A percentile compares a stretch with the other conserved stretches of the same genome.
These are phyloP conservation scores for Pseudogymnoascus sp. DNA, from an alignment of 2,329 filamentous ascomycete genomes.

Conservation along the genomic window DNA sequence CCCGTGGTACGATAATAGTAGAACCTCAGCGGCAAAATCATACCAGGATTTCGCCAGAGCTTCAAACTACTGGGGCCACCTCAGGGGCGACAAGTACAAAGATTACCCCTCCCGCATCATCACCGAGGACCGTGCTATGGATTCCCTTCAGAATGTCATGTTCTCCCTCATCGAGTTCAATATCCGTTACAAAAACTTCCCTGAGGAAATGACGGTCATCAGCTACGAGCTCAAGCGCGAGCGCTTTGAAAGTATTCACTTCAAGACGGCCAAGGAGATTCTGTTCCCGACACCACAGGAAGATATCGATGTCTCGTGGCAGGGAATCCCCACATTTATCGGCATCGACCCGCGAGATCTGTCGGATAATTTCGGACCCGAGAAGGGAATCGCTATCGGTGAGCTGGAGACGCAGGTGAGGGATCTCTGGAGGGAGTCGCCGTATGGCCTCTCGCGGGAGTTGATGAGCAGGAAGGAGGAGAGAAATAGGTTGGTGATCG, in stretches of 20 bases:
- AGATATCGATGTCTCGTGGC: not conserved
- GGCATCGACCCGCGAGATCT: not conserved
- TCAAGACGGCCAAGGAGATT: conserved; percentile 30
- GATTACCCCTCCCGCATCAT: not conserved
- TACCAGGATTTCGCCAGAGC: not conserved
- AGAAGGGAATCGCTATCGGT: not conserved
- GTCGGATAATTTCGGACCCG: not conserved
- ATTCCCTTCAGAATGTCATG: not conserved
- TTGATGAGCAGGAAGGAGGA: not conserved
- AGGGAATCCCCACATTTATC: not conserved
- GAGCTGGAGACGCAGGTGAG: not conserved
- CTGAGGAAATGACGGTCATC: not conserved
- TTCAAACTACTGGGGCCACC: not conserved
- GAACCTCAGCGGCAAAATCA: not conserved
- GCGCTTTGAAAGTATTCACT: conserved; percentile 20
- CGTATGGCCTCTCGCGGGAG: not conserved
- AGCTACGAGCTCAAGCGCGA: conserved; percentile 2
- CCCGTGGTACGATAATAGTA: not conserved
- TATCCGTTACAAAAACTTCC: not conserved
- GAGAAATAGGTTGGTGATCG: not conserved
- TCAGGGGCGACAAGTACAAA: not conserved
- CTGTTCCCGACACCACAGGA: not conserved
- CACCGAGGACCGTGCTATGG: not conserved
- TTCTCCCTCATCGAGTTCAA: not conserved
- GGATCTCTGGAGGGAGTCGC: not conserved